Evolutionary conservation across 306 rosid genomes (phyloP).

Genomic region (Vigna radiata): DNA sequence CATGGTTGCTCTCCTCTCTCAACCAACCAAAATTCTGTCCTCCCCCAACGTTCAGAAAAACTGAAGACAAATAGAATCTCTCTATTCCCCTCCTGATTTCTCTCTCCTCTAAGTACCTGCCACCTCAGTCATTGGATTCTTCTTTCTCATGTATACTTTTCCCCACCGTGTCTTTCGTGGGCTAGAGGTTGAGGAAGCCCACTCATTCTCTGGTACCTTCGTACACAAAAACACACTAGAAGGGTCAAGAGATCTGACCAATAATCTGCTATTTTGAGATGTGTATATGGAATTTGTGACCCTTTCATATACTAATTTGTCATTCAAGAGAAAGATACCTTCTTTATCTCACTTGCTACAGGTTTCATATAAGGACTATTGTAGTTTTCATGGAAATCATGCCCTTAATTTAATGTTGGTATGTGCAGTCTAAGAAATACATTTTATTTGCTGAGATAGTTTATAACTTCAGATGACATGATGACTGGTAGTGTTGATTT

Average conservation of each 20-base stretch:
- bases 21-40: too few species aligned
- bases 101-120: too few species aligned
- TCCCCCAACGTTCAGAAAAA: too few species aligned
- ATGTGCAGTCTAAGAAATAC: slow-evolving; percentile 6
- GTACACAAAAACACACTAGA: slow-evolving; percentile 14
- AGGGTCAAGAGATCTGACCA: slow-evolving; percentile 17
- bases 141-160: too few species aligned
- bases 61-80: too few species aligned
- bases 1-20: too few species aligned
- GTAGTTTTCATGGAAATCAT: slow-evolving; percentile 15
- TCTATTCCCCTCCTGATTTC: too few species aligned
- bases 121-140: too few species aligned
- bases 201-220: too few species aligned
- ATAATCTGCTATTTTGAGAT: slow-evolving; percentile 17
- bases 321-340: background rate
- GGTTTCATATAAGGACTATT: slow-evolving; percentile 9
- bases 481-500: slow-evolving; percentile 17
- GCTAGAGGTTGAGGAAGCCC: too few species aligned
- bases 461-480: slow-evolving; percentile 2
- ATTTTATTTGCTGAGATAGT: slow-evolving; percentile 22
- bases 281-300: slow-evolving; percentile 18
- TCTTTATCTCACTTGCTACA: background rate
- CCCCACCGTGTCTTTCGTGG: too few species aligned
- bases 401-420: slow-evolving; percentile 16
- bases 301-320: slow-evolving; percentile 21